Evolutionary conservation across 2,329 filamentous ascomycete genomes (phyloP).

Genomic region (Penicillium sp.): DNA sequence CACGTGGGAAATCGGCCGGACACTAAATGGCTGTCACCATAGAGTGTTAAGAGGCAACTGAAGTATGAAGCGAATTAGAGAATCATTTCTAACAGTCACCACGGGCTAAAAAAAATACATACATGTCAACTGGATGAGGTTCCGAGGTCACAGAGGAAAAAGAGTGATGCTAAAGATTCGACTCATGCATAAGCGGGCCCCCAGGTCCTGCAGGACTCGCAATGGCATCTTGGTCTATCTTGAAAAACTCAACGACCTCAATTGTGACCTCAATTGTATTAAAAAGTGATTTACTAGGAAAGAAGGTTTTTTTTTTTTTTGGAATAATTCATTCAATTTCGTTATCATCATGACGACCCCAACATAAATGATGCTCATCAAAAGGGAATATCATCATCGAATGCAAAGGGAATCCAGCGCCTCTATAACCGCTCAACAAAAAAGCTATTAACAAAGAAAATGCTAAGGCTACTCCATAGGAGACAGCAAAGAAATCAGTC

Average conservation of each 20-base stretch:
- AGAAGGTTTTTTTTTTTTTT: conserved; percentile 4
- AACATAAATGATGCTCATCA: conserved; percentile 20
- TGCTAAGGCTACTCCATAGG: conserved; percentile 15
- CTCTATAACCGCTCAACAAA: conserved; percentile 30
- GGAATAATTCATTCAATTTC: conserved; percentile 24
- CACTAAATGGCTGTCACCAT: background rate
- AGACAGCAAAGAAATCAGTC: conserved; percentile 11
- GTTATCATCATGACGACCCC: conserved; percentile 26
- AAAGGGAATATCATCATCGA: conserved; percentile 28
- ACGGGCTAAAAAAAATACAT: no score
- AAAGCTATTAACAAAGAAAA: conserved; percentile 21
- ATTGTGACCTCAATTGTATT: no score
- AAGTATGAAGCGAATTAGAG: no score
- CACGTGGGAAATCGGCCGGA: background rate
- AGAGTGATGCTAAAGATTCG: background rate
- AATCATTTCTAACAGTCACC: no score
- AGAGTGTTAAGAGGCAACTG: background rate
- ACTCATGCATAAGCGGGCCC: background rate
- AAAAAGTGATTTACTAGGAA: background rate
- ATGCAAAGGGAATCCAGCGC: conserved; percentile 30
- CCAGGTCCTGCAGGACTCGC: background rate
- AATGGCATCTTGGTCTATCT: background rate
- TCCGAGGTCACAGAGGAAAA: background rate
- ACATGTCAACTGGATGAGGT: background rate
- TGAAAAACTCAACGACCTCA: no score